A percentile compares a stretch with the other conserved stretches of the same genome.
Conservation (phyloP, 331 rosid species). For the Malus hybrid region DNA sequence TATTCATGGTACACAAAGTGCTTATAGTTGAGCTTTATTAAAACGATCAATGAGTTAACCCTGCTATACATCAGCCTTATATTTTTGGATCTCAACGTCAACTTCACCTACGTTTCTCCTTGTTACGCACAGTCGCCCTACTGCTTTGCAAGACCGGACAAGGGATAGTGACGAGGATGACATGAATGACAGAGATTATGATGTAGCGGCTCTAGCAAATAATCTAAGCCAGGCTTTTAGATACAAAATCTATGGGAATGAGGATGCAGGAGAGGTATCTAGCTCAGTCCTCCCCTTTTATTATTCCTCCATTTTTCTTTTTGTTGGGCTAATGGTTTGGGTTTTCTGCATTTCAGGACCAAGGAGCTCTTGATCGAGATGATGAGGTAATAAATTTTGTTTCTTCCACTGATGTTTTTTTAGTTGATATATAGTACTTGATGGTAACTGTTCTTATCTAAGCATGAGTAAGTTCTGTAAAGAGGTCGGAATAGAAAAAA, state of each 20-base stretch:
- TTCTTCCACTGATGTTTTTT: background rate
- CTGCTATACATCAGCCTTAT: background rate
- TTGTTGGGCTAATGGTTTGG: constrained; percentile 13
- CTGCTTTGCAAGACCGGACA: constrained; percentile 89
- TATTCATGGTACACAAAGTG: too few species aligned
- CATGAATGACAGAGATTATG: constrained; percentile 87
- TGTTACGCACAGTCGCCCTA: constrained; percentile 68
- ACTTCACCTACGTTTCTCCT: constrained; percentile 1
- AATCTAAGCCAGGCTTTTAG: constrained; percentile 92
- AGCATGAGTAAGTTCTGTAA: background rate
- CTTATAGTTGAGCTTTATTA: background rate
- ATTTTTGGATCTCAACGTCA: background rate
- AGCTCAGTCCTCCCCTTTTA: background rate
- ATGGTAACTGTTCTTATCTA: background rate
- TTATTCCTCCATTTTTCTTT: background rate
- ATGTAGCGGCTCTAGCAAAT: constrained; percentile 87
- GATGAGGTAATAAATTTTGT: constrained; percentile 60
- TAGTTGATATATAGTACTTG: background rate
- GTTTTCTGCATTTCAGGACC: constrained; percentile 56
- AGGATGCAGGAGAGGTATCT: constrained; percentile 87
- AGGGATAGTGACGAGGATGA: constrained; percentile 97
- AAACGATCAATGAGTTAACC: background rate
- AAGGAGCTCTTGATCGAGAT: constrained; percentile 66
- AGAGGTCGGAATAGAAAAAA: background rate
- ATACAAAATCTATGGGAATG: constrained; percentile 89